Percentiles rank a stretch among this genome's conserved stretches.
Evolutionary conservation across 2,329 filamentous ascomycete genomes (phyloP).

Genomic region (Elsinoe perseae): DNA sequence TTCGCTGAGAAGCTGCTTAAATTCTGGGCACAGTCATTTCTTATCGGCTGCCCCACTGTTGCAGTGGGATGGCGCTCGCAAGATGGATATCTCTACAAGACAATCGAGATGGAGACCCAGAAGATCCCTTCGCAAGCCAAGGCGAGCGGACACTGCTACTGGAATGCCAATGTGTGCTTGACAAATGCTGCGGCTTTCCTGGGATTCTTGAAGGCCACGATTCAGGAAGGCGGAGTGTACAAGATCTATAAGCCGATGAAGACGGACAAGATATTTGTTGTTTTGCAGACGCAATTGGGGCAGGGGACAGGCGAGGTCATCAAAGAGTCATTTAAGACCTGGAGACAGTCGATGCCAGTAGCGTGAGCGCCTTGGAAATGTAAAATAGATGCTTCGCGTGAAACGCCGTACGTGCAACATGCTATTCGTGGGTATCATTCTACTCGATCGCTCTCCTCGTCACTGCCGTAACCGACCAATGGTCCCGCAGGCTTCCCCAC

Average conservation of each 20-base stretch:
- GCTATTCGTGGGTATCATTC: slow-evolving; percentile 5
- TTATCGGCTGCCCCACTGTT: slow-evolving; percentile 73
- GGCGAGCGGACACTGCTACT: slow-evolving; percentile 55
- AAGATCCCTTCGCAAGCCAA: slow-evolving; percentile 70
- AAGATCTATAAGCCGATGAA: slow-evolving; percentile 59
- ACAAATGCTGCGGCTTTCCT: slow-evolving; percentile 77
- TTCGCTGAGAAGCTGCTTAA: slow-evolving; percentile 83
- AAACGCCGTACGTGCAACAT: background rate
- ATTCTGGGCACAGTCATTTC: slow-evolving; percentile 94
- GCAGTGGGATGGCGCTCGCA: slow-evolving; percentile 79
- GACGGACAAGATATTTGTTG: slow-evolving; percentile 56
- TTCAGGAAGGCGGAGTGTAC: slow-evolving; percentile 67
- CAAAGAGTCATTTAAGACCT: slow-evolving; percentile 1
- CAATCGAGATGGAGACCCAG: slow-evolving; percentile 75
- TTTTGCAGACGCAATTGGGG: slow-evolving; percentile 13
- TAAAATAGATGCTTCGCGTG: background rate
- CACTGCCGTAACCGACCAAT: slow-evolving; percentile 82
- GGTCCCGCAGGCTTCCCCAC: slow-evolving; percentile 56
- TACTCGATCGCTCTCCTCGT: slow-evolving; percentile 62
- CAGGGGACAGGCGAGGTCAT: background rate
- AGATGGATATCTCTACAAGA: slow-evolving; percentile 59
- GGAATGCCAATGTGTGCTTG: slow-evolving; percentile 91
- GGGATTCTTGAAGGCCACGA: slow-evolving; percentile 44
- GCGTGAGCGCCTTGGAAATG: background rate
- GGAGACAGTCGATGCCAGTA: background rate